Evolutionary conservation across 2,329 filamentous ascomycete species (phyloP), one percentile per base, ranked within the genome.

Genomic region (Fusarium agapanthi): DNA sequence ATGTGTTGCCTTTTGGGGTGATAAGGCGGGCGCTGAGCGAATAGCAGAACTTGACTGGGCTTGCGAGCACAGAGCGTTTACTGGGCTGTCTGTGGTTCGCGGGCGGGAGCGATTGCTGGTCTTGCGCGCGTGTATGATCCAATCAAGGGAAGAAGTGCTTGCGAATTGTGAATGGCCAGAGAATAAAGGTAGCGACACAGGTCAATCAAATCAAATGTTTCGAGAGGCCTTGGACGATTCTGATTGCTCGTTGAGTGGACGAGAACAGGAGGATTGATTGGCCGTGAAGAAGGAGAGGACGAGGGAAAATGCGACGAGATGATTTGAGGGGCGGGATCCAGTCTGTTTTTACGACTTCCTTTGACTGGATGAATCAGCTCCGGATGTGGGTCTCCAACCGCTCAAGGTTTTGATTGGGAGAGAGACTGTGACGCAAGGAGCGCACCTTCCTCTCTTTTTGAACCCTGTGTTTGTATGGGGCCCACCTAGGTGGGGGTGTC

Each of bases 241-340:
- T 80, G 79, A 80, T 80, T 79, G 75, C 75, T 73, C 67, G 71
- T 75, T 68, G 76, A 77, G 82, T 84, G 83, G 84, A 81, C 50
- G 74, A 79, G 80, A 78, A 73, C 75, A 78, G 77, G 73, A 79
- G 77, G 76, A 77, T 77, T 77, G 85, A 87, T 87, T 87, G 86
- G 85, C 83, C 83, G 82, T 84, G 81, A 78, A 80, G 60, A 74
- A 82, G 80, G 79, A 80, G 79, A 81, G 79, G 81, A 82, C 81
- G 83, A 84, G 76, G 75, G 50, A 54, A 80, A 82, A 84, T 84
- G 80, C 81, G 80, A 83, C 81, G 81, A 84, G 81, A 80, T 87
- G 85, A 87, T 86, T 87, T 86, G 86, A 86, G 83, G 83, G 84
- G 79, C 79, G 69, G 79, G 81, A 81, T 81, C 80, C 79, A 79